Percentiles rank a stretch among this genome's conserved stretches.
Conservation (phyloP, 2,329 filamentous ascomycete genomes). For the Aspergillus tubingensis region DNA sequence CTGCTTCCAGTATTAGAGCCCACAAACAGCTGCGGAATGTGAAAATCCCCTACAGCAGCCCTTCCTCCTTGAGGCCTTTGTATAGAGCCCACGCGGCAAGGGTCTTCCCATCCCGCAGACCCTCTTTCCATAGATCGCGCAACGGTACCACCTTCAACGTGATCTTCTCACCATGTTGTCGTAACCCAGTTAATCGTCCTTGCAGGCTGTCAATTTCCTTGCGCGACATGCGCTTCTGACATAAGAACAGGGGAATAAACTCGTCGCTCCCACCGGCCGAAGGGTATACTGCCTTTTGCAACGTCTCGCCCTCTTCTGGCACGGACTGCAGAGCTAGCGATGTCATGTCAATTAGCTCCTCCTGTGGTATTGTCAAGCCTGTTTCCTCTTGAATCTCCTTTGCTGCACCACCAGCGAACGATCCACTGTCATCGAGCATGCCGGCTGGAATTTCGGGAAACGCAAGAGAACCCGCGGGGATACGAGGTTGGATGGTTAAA, state of each 20-base stretch:
- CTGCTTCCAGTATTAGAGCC: background rate
- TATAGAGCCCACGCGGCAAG: slow-evolving; percentile 59
- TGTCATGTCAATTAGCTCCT: slow-evolving; percentile 58
- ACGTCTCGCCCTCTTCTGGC: slow-evolving; percentile 31
- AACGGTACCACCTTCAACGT: slow-evolving; percentile 58
- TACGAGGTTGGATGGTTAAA: slow-evolving; percentile 59
- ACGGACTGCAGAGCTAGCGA: slow-evolving; percentile 45
- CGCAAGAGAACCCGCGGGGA: slow-evolving; percentile 56
- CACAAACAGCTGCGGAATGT: background rate
- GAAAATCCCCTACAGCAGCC: slow-evolving; percentile 37
- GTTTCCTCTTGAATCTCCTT: slow-evolving; percentile 62
- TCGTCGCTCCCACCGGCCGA: slow-evolving; percentile 60
- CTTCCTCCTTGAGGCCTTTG: slow-evolving; percentile 52
- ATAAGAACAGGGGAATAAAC: slow-evolving; percentile 59
- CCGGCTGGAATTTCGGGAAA: slow-evolving; percentile 62
- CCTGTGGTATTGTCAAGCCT: slow-evolving; percentile 51
- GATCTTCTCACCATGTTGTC: slow-evolving; percentile 60
- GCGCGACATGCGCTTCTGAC: slow-evolving; percentile 54
- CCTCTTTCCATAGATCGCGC: slow-evolving; percentile 56
- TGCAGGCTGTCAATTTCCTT: slow-evolving; percentile 52
- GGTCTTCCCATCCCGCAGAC: slow-evolving; percentile 57
- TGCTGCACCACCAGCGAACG: slow-evolving; percentile 57
- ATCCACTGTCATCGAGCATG: slow-evolving; percentile 59
- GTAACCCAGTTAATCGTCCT: slow-evolving; percentile 57
- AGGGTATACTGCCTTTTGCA: slow-evolving; percentile 56